phyloP scores from a whole-genome alignment of 2,329 filamentous ascomycete species.

The Scedosporium aurantiacum region DNA sequence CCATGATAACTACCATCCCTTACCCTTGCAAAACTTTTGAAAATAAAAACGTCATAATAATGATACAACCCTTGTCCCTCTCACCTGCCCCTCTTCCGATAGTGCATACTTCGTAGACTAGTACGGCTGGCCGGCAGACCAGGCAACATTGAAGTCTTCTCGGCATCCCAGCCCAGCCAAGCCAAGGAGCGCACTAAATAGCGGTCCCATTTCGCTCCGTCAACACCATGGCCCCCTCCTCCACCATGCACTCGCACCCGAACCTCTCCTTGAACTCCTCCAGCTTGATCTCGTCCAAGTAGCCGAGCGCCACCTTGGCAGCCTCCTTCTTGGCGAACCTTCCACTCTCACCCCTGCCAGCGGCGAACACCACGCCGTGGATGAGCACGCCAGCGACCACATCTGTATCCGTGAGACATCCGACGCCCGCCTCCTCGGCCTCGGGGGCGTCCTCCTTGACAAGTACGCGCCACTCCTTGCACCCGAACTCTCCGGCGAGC shows the following conservation, averaged over 20 bases:
- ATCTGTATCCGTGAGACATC: constrained; percentile 30
- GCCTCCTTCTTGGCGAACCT: constrained; percentile 63
- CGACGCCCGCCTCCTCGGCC: constrained; percentile 28
- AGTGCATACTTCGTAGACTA: too few relatives aligned
- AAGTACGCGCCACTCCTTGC: constrained; percentile 46
- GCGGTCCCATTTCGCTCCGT: not conserved
- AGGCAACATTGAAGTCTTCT: too few relatives aligned
- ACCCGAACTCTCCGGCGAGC: constrained; percentile 55
- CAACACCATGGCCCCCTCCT: constrained; percentile 9
- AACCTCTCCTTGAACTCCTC: constrained; percentile 50
- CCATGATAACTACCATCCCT: too few relatives aligned
- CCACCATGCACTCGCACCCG: constrained; percentile 49
- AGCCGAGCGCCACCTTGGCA: constrained; percentile 45
- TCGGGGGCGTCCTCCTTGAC: constrained; percentile 35
- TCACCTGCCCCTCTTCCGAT: too few relatives aligned
- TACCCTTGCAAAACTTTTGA: too few relatives aligned
- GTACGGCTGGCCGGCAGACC: too few relatives aligned
- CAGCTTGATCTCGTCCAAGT: constrained; percentile 30
- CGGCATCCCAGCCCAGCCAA: not conserved
- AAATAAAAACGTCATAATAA: too few relatives aligned
- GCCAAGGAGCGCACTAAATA: not conserved
- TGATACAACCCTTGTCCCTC: too few relatives aligned
- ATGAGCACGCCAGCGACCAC: constrained; percentile 66
- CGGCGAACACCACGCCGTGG: constrained; percentile 57
- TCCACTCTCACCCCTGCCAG: constrained; percentile 49